A percentile compares a stretch with the other conserved stretches of the same genome.
These are phyloP conservation scores for Pythium scleroteichum DNA, from an alignment of 352 stramenopile genomes.

Conservation along the genomic window DNA sequence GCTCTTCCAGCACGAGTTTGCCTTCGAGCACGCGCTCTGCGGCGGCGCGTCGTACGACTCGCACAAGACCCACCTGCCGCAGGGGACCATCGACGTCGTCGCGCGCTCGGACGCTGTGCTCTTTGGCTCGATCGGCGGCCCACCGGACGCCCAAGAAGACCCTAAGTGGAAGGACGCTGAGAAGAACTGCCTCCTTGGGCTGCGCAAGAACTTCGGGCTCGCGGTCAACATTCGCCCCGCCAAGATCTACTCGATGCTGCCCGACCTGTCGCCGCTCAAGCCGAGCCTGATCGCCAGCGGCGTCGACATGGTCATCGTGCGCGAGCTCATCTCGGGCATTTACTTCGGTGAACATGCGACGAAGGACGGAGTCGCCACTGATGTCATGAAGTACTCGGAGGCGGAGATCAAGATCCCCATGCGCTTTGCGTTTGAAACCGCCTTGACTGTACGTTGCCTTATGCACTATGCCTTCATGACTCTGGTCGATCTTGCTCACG, in stretches of 20 bases:
- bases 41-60: conserved; percentile 95
- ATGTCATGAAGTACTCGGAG: conserved; percentile 99
- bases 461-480: too few species aligned
- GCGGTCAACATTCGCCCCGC: conserved; percentile 98
- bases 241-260: conserved; percentile 98
- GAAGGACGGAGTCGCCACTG: conserved; percentile 64
- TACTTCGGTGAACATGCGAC: conserved; percentile 96
- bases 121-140: conserved; percentile 96
- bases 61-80: conserved; percentile 91
- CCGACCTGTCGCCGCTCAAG: conserved; percentile 97
- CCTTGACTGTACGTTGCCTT: conserved; percentile 52
- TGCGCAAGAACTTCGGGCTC: conserved; percentile 97
- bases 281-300: conserved; percentile 94
- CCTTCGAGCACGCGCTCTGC: conserved; percentile 95
- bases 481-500: too few species aligned
- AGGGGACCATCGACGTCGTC: conserved; percentile 94
- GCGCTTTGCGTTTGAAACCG: conserved; percentile 86
- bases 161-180: conserved; percentile 90
- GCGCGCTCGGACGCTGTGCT: conserved; percentile 90
- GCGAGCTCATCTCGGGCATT: conserved; percentile 98
- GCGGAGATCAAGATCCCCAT: conserved; percentile 87
- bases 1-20: conserved; percentile 90
- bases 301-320: conserved; percentile 99
- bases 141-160: conserved; percentile 88
- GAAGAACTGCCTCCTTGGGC: conserved; percentile 97